Evolutionary conservation across 140 eudicot species (phyloP).

Genomic region (Senecio squalidus): DNA sequence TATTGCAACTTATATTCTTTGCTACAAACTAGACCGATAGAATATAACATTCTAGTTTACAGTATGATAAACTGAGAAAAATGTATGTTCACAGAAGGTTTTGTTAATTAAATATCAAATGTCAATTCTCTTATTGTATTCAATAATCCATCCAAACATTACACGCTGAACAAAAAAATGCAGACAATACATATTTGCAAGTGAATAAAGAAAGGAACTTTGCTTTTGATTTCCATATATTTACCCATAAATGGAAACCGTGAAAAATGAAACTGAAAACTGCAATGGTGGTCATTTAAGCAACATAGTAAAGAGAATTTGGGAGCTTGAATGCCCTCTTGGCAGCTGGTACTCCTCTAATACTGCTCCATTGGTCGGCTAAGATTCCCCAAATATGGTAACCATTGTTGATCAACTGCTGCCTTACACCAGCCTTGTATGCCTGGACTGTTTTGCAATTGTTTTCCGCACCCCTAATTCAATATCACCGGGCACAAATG

Average conservation of each 20-base stretch:
- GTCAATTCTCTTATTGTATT: neutral
- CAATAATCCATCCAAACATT: neutral
- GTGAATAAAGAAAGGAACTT: too few species aligned
- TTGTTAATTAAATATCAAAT: neutral
- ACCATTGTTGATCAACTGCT: conserved; percentile 32
- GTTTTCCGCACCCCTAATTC: conserved; percentile 32
- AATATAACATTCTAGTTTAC: too few species aligned
- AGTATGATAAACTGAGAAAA: too few species aligned
- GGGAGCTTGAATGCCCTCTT: conserved; percentile 70
- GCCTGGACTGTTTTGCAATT: conserved; percentile 31
- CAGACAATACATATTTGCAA: neutral
- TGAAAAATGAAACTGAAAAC: neutral
- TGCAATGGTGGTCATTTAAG: conserved; percentile 16
- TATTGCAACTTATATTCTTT: neutral
- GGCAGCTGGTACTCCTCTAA: conserved; percentile 41
- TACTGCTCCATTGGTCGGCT: conserved; percentile 78
- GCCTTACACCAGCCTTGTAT: conserved; percentile 50
- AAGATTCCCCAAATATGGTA: conserved; percentile 59
- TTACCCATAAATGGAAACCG: neutral
- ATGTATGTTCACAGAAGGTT: neutral
- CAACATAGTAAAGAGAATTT: conserved; percentile 56
- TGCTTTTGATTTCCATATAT: too few species aligned
- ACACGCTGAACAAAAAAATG: neutral
- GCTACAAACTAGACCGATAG: neutral
- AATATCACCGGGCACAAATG: neutral